Conservation (phyloP, 2,329 filamentous ascomycete species). For the Phialophora macrospora region DNA sequence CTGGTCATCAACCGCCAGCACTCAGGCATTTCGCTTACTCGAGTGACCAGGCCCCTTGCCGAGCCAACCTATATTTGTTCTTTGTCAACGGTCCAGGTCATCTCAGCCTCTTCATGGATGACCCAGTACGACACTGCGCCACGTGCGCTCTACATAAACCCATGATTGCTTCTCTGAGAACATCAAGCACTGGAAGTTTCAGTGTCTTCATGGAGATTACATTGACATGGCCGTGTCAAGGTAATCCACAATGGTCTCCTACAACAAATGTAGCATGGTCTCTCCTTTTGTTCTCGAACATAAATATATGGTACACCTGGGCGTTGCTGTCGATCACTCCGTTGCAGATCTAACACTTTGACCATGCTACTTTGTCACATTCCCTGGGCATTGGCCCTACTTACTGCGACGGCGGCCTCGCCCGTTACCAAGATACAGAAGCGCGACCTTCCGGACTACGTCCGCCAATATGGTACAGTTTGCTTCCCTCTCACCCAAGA, state of each 20-base stretch:
- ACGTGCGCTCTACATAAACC: background rate
- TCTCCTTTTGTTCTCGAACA: background rate
- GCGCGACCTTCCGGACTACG: constrained; percentile 31
- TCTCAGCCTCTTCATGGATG: constrained; percentile 8
- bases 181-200: constrained; percentile 4
- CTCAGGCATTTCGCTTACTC: constrained; percentile 5
- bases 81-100: background rate
- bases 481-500: background rate
- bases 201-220: background rate
- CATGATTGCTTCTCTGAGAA: background rate
- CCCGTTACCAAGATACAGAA: constrained; percentile 17
- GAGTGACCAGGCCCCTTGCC: constrained; percentile 1
- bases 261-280: background rate
- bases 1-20: constrained; percentile 6
- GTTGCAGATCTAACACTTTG: background rate
- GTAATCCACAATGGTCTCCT: constrained; percentile 6
- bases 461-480: constrained; percentile 29
- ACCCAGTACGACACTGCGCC: constrained; percentile 5
- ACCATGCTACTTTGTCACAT: background rate
- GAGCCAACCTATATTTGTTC: constrained; percentile 1
- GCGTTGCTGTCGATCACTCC: background rate
- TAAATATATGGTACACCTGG: background rate
- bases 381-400: background rate
- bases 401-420: background rate
- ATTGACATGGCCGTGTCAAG: background rate